phyloP scores from a whole-genome alignment of 441 rosid genomes.

The Syzygium malaccense region DNA sequence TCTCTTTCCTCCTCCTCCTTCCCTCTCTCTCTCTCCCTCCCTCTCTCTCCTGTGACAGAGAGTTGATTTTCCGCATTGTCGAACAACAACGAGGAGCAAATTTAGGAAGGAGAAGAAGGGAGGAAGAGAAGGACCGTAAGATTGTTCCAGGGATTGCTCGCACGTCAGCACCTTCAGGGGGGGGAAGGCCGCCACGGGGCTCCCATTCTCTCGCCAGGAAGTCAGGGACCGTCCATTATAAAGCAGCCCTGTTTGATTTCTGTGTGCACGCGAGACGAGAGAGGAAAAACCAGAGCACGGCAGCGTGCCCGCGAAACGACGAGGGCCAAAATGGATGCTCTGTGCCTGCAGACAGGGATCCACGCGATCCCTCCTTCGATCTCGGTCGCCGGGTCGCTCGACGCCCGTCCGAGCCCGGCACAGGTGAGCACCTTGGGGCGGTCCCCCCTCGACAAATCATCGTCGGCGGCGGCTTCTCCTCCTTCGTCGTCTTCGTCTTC shows the following conservation, averaged over 20 bases:
- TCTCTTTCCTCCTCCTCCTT: background rate
- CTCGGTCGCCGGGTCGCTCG: conserved; percentile 24
- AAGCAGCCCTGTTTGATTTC: background rate
- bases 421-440: background rate
- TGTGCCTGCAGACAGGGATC: conserved; percentile 57
- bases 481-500: background rate
- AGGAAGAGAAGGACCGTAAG: background rate
- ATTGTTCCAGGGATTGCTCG: conserved; percentile 19
- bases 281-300: too few relatives aligned
- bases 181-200: background rate
- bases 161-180: background rate
- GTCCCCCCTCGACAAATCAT: background rate
- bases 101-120: background rate
- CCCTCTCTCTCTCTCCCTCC: background rate
- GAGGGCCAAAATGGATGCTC: conserved; percentile 44
- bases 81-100: background rate
- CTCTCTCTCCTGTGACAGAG: background rate
- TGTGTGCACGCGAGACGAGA: background rate
- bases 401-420: background rate
- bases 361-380: conserved; percentile 50
- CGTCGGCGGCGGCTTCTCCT: background rate
- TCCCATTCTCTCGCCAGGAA: background rate
- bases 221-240: background rate
- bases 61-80: background rate
- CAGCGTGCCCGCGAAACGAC: background rate